Base-by-base conservation (phyloP, 208 protist species). In the Polymyxa betae region DNA sequence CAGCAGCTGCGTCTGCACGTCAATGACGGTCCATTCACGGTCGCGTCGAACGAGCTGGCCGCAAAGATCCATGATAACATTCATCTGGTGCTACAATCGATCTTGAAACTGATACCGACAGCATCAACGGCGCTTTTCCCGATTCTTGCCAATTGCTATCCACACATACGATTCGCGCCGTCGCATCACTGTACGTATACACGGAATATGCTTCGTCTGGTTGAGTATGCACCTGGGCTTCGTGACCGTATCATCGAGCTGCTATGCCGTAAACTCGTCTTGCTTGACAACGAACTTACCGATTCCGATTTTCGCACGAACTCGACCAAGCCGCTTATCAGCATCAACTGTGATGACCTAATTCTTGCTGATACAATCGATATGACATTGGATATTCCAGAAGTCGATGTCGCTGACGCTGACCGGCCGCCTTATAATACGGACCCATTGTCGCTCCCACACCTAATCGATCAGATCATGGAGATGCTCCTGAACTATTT, bases 201-300 rank as follows among this genome's bases (percentile, higher is more conserved):
- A 20, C 35, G 72, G 16, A 82, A 82, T 35, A 5, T 82, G 12
- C n/a, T 82, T 20, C 72, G 72, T n/a, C 72, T 82, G 5, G n/a
- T n/a, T 5, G 35, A 82, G 35, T 35, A 82, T 35, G 72, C 72
- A 5, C 72, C 72, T 12, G 72, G 35, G 35, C n/a, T 82, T 40
- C 72, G 72, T n/a, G 72, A 82, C n/a, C 72, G 72, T 20, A 5
- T 82, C n/a, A 5, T 82, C 10, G 35, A 82, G n/a, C n/a, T 82
- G 72, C 5, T 82, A 5, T 20, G 5, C 40, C 16, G 40, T 5
- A 82, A 82, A 43, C 35, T 82, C 40, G 72, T 82, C 5, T 43
- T 82, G n/a, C 72, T 82, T n/a, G 72, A 82, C 35, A 38, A n/a
- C n/a, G 72, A 82, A 82, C 5, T 43, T 12, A 82, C 5, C 35